Evolutionary conservation across 257 asterid species (phyloP).

Genomic region (Lithospermum erythrorhizon): DNA sequence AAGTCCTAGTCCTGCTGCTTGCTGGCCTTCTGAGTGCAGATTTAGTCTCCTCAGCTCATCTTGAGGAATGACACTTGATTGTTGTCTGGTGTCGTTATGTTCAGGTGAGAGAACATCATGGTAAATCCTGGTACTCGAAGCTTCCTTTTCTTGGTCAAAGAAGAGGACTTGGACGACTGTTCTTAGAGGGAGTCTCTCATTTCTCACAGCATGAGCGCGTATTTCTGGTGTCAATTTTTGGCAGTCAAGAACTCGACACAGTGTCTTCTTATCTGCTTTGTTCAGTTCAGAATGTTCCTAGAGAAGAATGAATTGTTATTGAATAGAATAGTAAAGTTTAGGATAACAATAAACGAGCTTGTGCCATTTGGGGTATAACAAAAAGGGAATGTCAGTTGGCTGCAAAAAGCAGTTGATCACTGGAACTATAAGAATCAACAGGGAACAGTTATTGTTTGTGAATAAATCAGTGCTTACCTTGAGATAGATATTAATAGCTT

Average conservation of each 20-base stretch:
- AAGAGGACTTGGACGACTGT: slow-evolving; percentile 64
- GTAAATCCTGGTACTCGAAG: slow-evolving; percentile 7
- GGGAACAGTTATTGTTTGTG: background rate
- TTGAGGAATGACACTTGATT: slow-evolving; percentile 5
- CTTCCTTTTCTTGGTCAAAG: slow-evolving; percentile 42
- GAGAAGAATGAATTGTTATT: background rate
- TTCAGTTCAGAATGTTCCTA: slow-evolving; percentile 59
- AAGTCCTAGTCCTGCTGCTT: slow-evolving; percentile 11
- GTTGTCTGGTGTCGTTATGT: slow-evolving; percentile 13
- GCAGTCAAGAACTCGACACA: slow-evolving; percentile 58
- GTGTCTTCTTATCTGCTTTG: slow-evolving; percentile 50
- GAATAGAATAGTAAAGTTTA: too few relatives aligned
- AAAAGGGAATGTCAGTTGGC: too few relatives aligned
- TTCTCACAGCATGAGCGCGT: slow-evolving; percentile 55
- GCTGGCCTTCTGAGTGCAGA: slow-evolving; percentile 12
- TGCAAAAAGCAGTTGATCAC: background rate
- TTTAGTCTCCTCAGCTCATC: slow-evolving; percentile 21
- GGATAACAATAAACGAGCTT: too few relatives aligned
- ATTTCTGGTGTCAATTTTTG: slow-evolving; percentile 47
- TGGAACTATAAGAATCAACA: background rate
- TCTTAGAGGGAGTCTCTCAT: slow-evolving; percentile 60
- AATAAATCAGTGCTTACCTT: slow-evolving; percentile 26
- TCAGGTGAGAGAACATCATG: slow-evolving; percentile 16
- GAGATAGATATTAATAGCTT: slow-evolving; percentile 50
- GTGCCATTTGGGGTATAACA: too few relatives aligned